Evolutionary conservation across 1,139 yeast species (phyloP).

Genomic region (Diutina scorzettiae): DNA sequence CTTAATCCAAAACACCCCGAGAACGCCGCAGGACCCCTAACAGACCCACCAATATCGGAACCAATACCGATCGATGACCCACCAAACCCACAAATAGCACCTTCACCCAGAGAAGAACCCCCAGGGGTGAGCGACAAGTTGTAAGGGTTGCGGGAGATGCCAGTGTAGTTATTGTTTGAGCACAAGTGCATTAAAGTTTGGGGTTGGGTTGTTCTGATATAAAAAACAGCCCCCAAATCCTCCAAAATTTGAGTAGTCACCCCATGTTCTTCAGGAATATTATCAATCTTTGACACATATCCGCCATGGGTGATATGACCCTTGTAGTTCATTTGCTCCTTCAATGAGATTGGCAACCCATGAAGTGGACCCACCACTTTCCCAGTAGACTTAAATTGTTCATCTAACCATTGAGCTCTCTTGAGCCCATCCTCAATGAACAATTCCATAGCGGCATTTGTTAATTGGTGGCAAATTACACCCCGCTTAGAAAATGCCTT

Average conservation of each 20-base stretch:
- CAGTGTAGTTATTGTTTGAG: slow-evolving; percentile 29
- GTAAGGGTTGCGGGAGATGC: slow-evolving; percentile 27
- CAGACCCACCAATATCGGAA: slow-evolving; percentile 71
- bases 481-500: slow-evolving; percentile 13
- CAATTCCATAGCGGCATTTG: slow-evolving; percentile 11
- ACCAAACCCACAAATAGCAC: slow-evolving; percentile 52
- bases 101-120: slow-evolving; percentile 76
- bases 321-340: slow-evolving; percentile 54
- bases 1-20: slow-evolving; percentile 57
- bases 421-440: slow-evolving; percentile 11
- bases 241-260: slow-evolving; percentile 39
- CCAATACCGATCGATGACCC: slow-evolving; percentile 63
- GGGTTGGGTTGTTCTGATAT: slow-evolving; percentile 34
- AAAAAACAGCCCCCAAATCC: slow-evolving; percentile 57
- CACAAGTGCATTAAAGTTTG: slow-evolving; percentile 39
- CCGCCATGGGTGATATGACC: slow-evolving; percentile 53
- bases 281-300: slow-evolving; percentile 43
- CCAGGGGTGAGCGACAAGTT: slow-evolving; percentile 31
- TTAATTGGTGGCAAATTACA: slow-evolving; percentile 11
- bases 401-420: slow-evolving; percentile 10
- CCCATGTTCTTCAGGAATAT: slow-evolving; percentile 39
- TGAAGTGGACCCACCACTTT: slow-evolving; percentile 63
- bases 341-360: slow-evolving; percentile 68
- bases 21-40: slow-evolving; percentile 66
- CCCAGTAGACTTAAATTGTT: slow-evolving; percentile 20